Percentiles rank a stretch among this genome's conserved stretches.
These are phyloP conservation scores for Pistacia integerrima DNA, from an alignment of 345 rosid species.

Conservation along the genomic window DNA sequence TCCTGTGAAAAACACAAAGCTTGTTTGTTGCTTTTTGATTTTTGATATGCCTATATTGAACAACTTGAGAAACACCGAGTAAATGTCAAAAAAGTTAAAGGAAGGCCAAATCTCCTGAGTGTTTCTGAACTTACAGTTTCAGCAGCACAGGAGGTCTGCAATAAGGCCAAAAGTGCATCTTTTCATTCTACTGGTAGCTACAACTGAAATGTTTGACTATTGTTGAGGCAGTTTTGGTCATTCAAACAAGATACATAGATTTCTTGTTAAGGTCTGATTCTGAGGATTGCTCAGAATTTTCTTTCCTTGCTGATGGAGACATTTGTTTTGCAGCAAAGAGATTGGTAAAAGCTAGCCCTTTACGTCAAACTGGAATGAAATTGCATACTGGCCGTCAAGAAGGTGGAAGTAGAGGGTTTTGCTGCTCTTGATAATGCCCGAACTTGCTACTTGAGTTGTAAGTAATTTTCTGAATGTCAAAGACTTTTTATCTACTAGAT, in stretches of 20 bases:
- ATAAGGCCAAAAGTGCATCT: background rate
- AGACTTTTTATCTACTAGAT: background rate
- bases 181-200: background rate
- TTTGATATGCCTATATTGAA: background rate
- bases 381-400: conserved; percentile 47
- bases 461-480: conserved; percentile 4
- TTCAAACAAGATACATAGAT: background rate
- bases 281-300: background rate
- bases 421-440: conserved; percentile 48
- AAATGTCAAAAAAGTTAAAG: background rate
- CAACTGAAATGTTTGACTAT: background rate
- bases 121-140: background rate
- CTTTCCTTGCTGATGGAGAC: background rate
- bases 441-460: conserved; percentile 11
- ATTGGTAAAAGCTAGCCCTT: conserved; percentile 61
- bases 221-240: background rate
- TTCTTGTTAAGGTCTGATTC: background rate
- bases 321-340: conserved; percentile 57
- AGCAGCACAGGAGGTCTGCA: background rate
- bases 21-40: background rate
- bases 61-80: background rate
- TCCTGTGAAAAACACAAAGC: background rate
- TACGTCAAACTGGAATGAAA: conserved; percentile 65
- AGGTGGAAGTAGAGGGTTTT: conserved; percentile 51
- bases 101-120: background rate